Evolutionary conservation across 768 basidiomycete species (phyloP), one percentile per base, ranked within the genome.

Genomic region (Termitomyces sp.): DNA sequence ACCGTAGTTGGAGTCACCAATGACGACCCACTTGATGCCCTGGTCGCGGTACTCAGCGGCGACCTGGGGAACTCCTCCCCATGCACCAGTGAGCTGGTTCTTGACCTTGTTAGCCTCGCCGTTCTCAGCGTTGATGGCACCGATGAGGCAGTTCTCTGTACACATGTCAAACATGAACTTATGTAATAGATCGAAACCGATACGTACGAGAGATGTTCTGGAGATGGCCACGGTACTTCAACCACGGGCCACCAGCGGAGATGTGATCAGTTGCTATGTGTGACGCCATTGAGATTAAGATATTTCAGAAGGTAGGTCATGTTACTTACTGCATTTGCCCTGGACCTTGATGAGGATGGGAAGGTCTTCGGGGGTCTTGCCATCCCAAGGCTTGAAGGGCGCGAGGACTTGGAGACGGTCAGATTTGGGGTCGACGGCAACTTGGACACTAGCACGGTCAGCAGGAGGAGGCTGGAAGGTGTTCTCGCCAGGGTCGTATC

Each of bases 151-250:
- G 82, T 98, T 98, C 75, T 98, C 89, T 92, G 67, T 18, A 26
- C 3, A 26, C 5, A 18, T 43, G 28, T 28, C 12, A 43, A 32
- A 23, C 47, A 20, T 32, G 56, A 2, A 44, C 9, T 28, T 58
- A 20, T 64, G 56, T 51, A 61, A 13, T 35, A 63, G 58, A n/a
- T 54, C 35, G 61, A 38, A 46, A 18, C 12, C 28, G 33, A 41
- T 5, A 81, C 86, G 62, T 62, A 91, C 91, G 92, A 35, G 95
- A 97, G 72, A 97, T 98, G 82, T 98, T 98, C 74, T 97, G 84
- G 69, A 98, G 87, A 76, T 98, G 96, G 63, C 96, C 96, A 80
- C 96, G 93, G 82, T 95, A 98, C 79, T 98, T 98, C 79, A 98
- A 85, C 96, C 96, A 98, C 48, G 96, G 96, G 60, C 96, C 96